Conservation (phyloP, 768 basidiomycete species). For the Pisolithus albus region DNA sequence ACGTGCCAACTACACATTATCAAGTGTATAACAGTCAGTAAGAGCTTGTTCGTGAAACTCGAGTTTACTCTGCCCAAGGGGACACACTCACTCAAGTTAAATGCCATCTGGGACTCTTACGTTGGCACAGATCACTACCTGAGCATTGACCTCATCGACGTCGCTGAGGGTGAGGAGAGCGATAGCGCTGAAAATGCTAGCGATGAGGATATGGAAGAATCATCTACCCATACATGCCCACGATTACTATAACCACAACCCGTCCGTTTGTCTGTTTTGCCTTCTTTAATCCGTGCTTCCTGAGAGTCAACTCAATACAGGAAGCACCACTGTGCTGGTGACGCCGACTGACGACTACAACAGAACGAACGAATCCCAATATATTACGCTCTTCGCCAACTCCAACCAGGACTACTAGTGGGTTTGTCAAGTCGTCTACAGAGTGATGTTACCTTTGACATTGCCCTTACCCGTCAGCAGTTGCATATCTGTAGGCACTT, state of each 20-base stretch:
- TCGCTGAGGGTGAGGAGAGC: slow-evolving; percentile 86
- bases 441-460: background rate
- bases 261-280: too few relatives aligned
- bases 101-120: slow-evolving; percentile 16
- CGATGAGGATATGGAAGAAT: slow-evolving; percentile 58
- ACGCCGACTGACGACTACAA: slow-evolving; percentile 20
- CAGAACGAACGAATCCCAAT: slow-evolving; percentile 36
- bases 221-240: too few relatives aligned
- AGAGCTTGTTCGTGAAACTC: slow-evolving; percentile 72
- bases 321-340: background rate
- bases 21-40: slow-evolving; percentile 74
- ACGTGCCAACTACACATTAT: slow-evolving; percentile 72
- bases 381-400: slow-evolving; percentile 70
- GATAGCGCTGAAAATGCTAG: slow-evolving; percentile 72
- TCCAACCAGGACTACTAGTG: slow-evolving; percentile 98
- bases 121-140: slow-evolving; percentile 55
- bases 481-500: slow-evolving; percentile 91
- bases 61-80: slow-evolving; percentile 88
- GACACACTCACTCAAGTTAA: slow-evolving; percentile 72
- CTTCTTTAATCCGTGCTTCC: too few relatives aligned
- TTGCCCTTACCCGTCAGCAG: slow-evolving; percentile 26
- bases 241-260: too few relatives aligned
- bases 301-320: background rate
- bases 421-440: slow-evolving; percentile 16
- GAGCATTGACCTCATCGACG: slow-evolving; percentile 67